phyloP scores from a whole-genome alignment of 805 yeast genomes.

The Kodamaea hsintzibuensis region DNA sequence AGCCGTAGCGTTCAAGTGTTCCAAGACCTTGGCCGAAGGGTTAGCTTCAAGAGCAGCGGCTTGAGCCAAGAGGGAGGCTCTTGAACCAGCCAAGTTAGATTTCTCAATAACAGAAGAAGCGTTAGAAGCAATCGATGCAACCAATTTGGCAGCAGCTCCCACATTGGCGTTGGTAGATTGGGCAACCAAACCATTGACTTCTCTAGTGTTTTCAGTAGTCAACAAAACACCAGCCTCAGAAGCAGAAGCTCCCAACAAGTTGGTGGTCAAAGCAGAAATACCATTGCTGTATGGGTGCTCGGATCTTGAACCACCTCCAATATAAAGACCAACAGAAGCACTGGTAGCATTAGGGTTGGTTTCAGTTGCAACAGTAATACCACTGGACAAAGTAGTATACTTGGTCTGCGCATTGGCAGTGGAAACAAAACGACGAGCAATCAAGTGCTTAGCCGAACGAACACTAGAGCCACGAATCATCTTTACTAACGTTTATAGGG shows the following conservation, averaged over 20 bases:
- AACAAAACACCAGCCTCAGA: conserved; percentile 57
- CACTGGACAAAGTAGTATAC: conserved; percentile 72
- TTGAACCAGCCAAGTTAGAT: conserved; percentile 48
- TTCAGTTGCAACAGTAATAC: conserved; percentile 73
- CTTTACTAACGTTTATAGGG: conserved; percentile 1
- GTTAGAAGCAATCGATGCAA: conserved; percentile 46
- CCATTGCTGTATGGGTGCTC: conserved; percentile 85
- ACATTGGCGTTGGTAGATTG: conserved; percentile 54
- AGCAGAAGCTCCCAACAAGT: conserved; percentile 41
- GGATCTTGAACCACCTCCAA: conserved; percentile 76
- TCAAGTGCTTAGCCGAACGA: conserved; percentile 25
- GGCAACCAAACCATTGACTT: conserved; percentile 62
- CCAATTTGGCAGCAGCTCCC: conserved; percentile 51
- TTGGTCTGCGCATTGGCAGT: conserved; percentile 59
- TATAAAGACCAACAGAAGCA: conserved; percentile 67
- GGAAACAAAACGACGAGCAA: conserved; percentile 58
- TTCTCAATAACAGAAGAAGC: conserved; percentile 41
- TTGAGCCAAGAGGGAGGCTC: conserved; percentile 45
- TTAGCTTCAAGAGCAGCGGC: conserved; percentile 57
- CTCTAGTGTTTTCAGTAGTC: conserved; percentile 57
- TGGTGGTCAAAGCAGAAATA: conserved; percentile 65
- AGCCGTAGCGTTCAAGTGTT: conserved; percentile 80
- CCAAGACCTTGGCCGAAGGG: conserved; percentile 59
- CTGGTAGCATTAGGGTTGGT: conserved; percentile 54
- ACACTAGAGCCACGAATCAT: conserved; percentile 46